phyloP scores from a whole-genome alignment of 2,329 filamentous ascomycete genomes.

The Mollisiaceae sp. region DNA sequence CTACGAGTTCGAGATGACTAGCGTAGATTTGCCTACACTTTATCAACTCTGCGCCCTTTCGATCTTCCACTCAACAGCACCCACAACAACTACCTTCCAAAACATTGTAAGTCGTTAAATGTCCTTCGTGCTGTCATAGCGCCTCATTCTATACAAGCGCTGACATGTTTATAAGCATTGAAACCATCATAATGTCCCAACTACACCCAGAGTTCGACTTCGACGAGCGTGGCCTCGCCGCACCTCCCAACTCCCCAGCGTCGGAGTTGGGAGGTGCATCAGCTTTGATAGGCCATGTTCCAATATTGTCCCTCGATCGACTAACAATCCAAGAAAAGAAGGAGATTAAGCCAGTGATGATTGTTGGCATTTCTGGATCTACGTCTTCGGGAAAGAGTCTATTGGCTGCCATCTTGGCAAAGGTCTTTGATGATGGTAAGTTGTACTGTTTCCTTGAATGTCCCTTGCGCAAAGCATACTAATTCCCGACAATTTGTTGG shows the following conservation, averaged over 20 bases:
- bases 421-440: slow-evolving; percentile 23
- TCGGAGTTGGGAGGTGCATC: not conserved
- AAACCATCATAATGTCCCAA: not conserved
- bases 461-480: not conserved
- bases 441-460: not conserved
- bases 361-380: slow-evolving; percentile 34
- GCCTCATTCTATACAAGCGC: not conserved
- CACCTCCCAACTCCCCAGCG: not conserved
- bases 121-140: not conserved
- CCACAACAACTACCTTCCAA: not conserved
- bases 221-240: not conserved
- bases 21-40: not conserved
- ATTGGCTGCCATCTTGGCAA: slow-evolving; percentile 29
- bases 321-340: not conserved
- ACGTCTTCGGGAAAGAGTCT: slow-evolving; percentile 37
- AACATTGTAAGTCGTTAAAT: not conserved
- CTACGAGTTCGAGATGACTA: not conserved
- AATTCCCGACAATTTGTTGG: not conserved
- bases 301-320: not conserved
- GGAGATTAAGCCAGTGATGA: slow-evolving; percentile 17
- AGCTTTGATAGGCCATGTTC: not conserved
- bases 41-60: not conserved
- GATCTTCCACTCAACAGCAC: not conserved
- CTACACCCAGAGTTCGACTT: not conserved
- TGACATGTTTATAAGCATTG: not conserved